Base-by-base conservation (phyloP, 129 eudicot species). In the Lonicera japonica region DNA sequence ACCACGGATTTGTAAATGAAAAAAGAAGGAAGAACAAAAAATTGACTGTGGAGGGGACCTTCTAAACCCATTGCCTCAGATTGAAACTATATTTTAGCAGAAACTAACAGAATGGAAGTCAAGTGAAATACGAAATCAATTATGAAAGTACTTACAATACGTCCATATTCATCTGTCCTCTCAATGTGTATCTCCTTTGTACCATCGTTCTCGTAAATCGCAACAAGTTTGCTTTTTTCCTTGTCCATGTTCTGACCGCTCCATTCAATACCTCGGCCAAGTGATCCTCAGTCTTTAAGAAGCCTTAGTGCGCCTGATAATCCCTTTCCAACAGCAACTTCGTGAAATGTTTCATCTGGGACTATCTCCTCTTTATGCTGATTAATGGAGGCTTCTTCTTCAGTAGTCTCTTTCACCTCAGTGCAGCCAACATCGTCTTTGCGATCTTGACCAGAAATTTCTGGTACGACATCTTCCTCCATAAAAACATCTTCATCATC, bases 201-300 rank as follows among this genome's bases (percentile, higher is more conserved):
- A 70, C 83, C 90, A 45, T 85, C 96, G 24, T 73, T 70, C 13
- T 74, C 95, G 50, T 74, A 56, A 47, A 87, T 90, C 51, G 96
- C 98, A 62, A 88, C 96, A 25, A 92, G 95, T 71, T 92, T 92
- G 77, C 98, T 92, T 74, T 92, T 92, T 52, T 87, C 85, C 81
- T 92, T 92, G 69, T 92, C 98, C 98, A 88, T 92, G 76, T 92
- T 92, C 64, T 96, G 78, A 51, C 98, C 98, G 71, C 98, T 96
- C 96, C 95, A 92, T 59, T 88, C 98, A 40, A 85, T 63, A 55
- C 82, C 83, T 68, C 87, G 96, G 71, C 88, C 88, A 0, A 92
- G 83, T 34, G 91, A 60, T 12, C 98, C 98, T n/a, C 98, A 65
- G 3, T 87, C 91, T 71, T 88, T 80, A 47, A 92, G 78, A 47